Conservation (phyloP, 305 asterid genomes). For the Rubia tinctorum region DNA sequence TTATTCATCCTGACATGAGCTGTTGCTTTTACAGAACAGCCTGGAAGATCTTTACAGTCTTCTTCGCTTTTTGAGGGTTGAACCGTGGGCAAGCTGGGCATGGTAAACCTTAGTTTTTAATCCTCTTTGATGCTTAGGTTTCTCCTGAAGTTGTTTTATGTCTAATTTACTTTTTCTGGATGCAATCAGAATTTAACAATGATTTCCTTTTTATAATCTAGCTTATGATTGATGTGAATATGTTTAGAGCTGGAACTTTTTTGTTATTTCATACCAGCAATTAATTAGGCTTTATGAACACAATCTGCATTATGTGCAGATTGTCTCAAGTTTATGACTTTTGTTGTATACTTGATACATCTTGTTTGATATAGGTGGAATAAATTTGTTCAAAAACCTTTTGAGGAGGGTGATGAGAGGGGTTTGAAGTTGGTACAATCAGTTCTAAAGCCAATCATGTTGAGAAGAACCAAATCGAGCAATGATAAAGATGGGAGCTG, state of each 20-base stretch:
- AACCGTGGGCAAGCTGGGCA: slow-evolving; percentile 99
- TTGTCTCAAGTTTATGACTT: not conserved
- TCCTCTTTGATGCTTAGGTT: slow-evolving; percentile 21
- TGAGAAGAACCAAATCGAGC: slow-evolving; percentile 94
- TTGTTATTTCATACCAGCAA: not conserved
- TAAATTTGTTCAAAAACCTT: slow-evolving; percentile 93
- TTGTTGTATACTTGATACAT: slow-evolving; percentile 9
- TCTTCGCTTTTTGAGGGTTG: slow-evolving; percentile 93
- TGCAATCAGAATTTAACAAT: not conserved
- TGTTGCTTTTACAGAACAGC: slow-evolving; percentile 66
- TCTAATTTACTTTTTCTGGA: not conserved
- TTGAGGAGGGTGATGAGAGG: slow-evolving; percentile 95
- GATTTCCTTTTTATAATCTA: not conserved
- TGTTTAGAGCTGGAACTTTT: not conserved
- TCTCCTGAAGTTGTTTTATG: slow-evolving; percentile 9
- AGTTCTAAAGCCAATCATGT: slow-evolving; percentile 82
- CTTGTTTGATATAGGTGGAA: slow-evolving; percentile 70
- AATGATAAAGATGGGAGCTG: slow-evolving; percentile 91
- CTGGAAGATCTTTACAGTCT: slow-evolving; percentile 94
- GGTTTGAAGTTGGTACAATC: slow-evolving; percentile 85
- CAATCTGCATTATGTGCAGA: slow-evolving; percentile 1
- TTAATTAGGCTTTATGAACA: slow-evolving; percentile 3
- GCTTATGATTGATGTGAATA: not conserved
- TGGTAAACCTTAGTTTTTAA: slow-evolving; percentile 54
- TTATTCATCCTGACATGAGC: slow-evolving; percentile 17